phyloP scores from a whole-genome alignment of 768 basidiomycete species.

The Pleurotus platypus region DNA sequence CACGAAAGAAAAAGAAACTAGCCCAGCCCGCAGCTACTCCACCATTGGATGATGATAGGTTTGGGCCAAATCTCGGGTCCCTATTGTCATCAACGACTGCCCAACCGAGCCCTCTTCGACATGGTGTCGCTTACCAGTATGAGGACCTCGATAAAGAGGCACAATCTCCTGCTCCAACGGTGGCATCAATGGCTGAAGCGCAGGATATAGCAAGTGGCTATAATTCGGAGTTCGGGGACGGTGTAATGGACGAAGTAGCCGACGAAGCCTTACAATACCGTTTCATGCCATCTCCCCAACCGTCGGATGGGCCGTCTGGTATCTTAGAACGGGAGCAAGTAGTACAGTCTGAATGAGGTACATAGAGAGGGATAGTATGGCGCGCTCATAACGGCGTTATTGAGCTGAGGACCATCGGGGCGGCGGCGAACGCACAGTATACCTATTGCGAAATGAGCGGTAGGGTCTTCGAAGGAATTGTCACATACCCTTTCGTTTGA shows the following conservation, averaged over 20 bases:
- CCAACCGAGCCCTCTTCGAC: constrained; percentile 38
- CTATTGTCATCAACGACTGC: constrained; percentile 10
- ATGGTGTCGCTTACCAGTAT: constrained; percentile 35
- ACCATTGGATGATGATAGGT: constrained; percentile 19
- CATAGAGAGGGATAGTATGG: neutral
- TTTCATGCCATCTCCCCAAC: neutral
- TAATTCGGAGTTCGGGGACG: constrained; percentile 45
- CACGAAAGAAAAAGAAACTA: constrained; percentile 46
- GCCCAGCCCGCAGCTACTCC: constrained; percentile 23
- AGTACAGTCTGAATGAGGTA: too few species aligned
- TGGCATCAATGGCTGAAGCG: constrained; percentile 44
- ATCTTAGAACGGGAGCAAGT: neutral
- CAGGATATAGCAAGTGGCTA: constrained; percentile 51
- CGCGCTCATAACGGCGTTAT: neutral
- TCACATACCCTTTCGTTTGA: constrained; percentile 67
- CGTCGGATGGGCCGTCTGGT: constrained; percentile 1
- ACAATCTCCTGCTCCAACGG: constrained; percentile 50
- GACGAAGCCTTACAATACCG: constrained; percentile 3
- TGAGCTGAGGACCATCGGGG: constrained; percentile 19
- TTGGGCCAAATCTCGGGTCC: constrained; percentile 7
- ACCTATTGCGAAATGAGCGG: constrained; percentile 25
- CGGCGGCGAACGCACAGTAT: constrained; percentile 38
- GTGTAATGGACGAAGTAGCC: constrained; percentile 14
- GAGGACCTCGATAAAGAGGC: constrained; percentile 27
- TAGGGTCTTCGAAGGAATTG: constrained; percentile 3